Evolutionary conservation across 805 yeast species (phyloP).

Genomic region (Hemisphaericaspora nanyangensis): DNA sequence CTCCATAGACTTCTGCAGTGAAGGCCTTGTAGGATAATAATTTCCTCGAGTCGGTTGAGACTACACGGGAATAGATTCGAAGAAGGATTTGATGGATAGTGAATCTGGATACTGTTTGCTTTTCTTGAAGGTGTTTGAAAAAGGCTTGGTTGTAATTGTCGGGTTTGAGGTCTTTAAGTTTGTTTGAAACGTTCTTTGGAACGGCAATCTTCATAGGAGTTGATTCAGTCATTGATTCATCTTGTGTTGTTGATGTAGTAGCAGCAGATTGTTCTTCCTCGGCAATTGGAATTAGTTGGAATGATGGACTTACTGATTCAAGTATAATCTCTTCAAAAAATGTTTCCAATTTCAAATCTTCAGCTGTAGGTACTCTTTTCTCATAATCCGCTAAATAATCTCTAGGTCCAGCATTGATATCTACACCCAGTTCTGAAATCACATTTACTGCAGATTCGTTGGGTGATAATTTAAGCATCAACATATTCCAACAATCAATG

Average conservation of each 20-base stretch:
- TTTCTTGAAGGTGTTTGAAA: conserved; percentile 16
- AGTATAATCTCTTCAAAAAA: conserved; percentile 16
- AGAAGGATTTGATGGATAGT: conserved; percentile 66
- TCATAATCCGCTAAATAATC: conserved; percentile 12
- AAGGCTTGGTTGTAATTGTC: conserved; percentile 17
- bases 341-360: conserved; percentile 17
- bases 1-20: conserved; percentile 89
- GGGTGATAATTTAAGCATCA: conserved; percentile 38
- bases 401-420: conserved; percentile 23
- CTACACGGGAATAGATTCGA: conserved; percentile 71
- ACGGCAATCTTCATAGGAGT: conserved; percentile 1
- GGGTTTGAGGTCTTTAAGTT: conserved; percentile 15
- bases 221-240: too few species aligned
- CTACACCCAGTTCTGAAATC: conserved; percentile 8
- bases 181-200: conserved; percentile 7
- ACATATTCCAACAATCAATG: conserved; percentile 39
- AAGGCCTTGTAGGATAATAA: conserved; percentile 76
- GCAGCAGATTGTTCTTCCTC: too few species aligned
- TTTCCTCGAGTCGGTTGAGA: conserved; percentile 66
- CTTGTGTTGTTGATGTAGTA: too few species aligned
- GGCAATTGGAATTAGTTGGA: conserved; percentile 1
- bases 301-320: conserved; percentile 10
- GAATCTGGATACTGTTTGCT: conserved; percentile 24
- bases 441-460: conserved; percentile 11
- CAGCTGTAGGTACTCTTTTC: conserved; percentile 10